These are phyloP conservation scores for Scutellaria galericulata DNA, from an alignment of 257 asterid species.

Conservation along the genomic window DNA sequence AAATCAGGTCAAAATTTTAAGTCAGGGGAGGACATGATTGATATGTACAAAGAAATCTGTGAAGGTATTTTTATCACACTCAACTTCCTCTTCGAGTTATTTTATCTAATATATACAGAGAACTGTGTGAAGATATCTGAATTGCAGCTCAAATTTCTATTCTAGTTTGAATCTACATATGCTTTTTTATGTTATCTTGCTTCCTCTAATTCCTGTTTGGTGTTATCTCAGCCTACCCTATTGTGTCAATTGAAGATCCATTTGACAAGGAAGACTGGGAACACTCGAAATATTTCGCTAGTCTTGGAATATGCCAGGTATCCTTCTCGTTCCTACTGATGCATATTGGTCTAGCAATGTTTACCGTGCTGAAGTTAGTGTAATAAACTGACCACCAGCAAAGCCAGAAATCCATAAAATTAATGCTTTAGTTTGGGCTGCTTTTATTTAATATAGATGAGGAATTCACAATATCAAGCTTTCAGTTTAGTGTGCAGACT, in stretches of 20 bases:
- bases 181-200: constrained; percentile 26
- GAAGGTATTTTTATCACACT: constrained; percentile 57
- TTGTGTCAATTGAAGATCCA: constrained; percentile 96
- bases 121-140: constrained; percentile 45
- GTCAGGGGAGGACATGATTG: constrained; percentile 94
- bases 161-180: constrained; percentile 14
- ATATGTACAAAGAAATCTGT: constrained; percentile 81
- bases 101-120: constrained; percentile 37
- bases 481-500: constrained; percentile 7
- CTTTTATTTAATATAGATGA: constrained; percentile 14
- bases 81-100: constrained; percentile 23
- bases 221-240: constrained; percentile 71
- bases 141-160: constrained; percentile 29
- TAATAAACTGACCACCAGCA: neutral
- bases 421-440: constrained; percentile 1
- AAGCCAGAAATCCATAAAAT: constrained; percentile 3
- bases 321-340: constrained; percentile 38
- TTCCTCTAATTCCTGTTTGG: constrained; percentile 29
- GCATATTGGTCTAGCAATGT: constrained; percentile 23
- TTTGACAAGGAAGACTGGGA: constrained; percentile 99
- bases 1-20: constrained; percentile 88
- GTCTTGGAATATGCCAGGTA: constrained; percentile 92
- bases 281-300: constrained; percentile 70
- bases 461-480: constrained; percentile 9
- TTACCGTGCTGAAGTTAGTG: constrained; percentile 28